A percentile compares a stretch with the other conserved stretches of the same genome.
Conservation (phyloP, 768 basidiomycete genomes). For the Krasilnikovozyma curviuscula region DNA sequence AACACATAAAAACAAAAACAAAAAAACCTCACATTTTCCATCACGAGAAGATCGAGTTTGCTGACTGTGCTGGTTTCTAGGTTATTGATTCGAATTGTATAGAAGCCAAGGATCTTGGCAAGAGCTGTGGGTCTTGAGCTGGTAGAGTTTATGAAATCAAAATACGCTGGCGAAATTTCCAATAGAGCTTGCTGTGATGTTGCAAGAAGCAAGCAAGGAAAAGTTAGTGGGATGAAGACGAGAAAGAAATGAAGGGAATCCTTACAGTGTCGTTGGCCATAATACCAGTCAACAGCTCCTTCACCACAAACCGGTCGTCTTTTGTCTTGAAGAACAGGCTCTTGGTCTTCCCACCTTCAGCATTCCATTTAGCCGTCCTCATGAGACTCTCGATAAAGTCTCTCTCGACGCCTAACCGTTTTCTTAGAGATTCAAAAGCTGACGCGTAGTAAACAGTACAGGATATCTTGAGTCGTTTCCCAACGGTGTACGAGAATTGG, state of each 20-base stretch:
- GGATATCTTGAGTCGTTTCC: slow-evolving; percentile 45
- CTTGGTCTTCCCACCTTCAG: slow-evolving; percentile 56
- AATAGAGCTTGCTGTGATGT: slow-evolving; percentile 41
- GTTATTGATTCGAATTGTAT: slow-evolving; percentile 43
- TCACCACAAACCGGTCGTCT: slow-evolving; percentile 62
- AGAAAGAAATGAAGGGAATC: too few relatives aligned
- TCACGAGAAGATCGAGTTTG: slow-evolving; percentile 57
- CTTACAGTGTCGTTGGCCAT: too few relatives aligned
- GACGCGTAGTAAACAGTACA: slow-evolving; percentile 68
- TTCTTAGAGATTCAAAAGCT: slow-evolving; percentile 51
- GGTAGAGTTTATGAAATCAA: slow-evolving; percentile 47
- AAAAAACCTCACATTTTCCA: too few relatives aligned
- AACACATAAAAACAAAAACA: too few relatives aligned
- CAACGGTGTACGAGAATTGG: slow-evolving; percentile 62
- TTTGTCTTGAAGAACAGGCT: slow-evolving; percentile 64
- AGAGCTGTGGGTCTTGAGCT: slow-evolving; percentile 47
- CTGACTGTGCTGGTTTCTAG: slow-evolving; percentile 44
- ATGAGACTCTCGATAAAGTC: slow-evolving; percentile 43
- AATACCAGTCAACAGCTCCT: slow-evolving; percentile 67
- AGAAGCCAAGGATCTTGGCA: slow-evolving; percentile 45
- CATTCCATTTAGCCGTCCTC: slow-evolving; percentile 45
- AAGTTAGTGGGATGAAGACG: too few relatives aligned
- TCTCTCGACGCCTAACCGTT: slow-evolving; percentile 47
- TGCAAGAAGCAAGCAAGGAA: neutral
- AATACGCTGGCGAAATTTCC: slow-evolving; percentile 58